Base-by-base conservation (phyloP, 345 rosid species). In the Eutrema yunnanense region DNA sequence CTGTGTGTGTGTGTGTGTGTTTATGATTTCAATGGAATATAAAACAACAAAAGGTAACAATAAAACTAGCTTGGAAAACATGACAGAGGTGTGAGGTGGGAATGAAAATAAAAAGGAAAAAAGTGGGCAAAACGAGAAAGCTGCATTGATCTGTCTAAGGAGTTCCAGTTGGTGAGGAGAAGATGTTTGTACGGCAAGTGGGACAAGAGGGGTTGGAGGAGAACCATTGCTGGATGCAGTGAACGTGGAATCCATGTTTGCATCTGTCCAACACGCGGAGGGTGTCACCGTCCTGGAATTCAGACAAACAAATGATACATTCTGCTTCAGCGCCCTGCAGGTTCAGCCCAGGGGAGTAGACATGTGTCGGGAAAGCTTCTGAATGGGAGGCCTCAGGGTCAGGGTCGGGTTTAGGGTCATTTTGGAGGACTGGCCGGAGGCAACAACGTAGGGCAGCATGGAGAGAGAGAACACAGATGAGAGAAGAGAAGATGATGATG, bases 271-370 rank as follows among this genome's bases (percentile, higher is more conserved):
- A 62, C 42, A 87, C 84, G 38, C 84, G 79, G 49, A 91, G 64
- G 6, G 50, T 81, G 3, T 89, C 97, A 13, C 92, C 96, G 6
- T 81, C 83, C 4, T 65, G 71, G 56, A 87, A 91, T 62, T 88
- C 92, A 6, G 80, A 76, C 81, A 91, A 82, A 80, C 97, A 91
- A 53, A 91, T 91, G 1, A 85, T 86, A 29, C 97, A 91, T 71
- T 91, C 97, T 32, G 74, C 79, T 63, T 52, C 81, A 5, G 54
- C 63, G 41, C 89, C 90, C 1, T 81, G 81, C 34, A 86, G 75
- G 36, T 81, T 83, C 71, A 81, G 22, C 54, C 73, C 92, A 3
- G 66, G 59, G 6, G 82, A 65, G 73, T 83, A 88, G 9, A 78
- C 74, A 74, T 68, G 33, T 6, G 76, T 76, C 1, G 72, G 43